These are phyloP conservation scores for Capsella bursapastoris DNA, from an alignment of 345 rosid species.

Conservation along the genomic window DNA sequence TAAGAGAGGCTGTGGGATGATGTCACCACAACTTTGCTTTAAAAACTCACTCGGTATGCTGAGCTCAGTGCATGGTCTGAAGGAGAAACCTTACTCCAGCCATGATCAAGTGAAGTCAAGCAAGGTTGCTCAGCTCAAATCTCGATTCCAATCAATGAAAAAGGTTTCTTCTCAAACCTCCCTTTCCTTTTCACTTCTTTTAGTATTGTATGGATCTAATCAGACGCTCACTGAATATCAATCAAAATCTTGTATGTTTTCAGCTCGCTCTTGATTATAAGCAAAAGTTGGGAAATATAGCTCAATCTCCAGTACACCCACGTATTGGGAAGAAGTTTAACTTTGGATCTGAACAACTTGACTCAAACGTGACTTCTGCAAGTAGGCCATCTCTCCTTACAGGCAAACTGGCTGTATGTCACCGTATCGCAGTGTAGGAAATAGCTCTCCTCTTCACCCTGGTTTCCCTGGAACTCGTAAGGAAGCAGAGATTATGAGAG, in stretches of 20 bases:
- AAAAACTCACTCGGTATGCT: conserved; percentile 64
- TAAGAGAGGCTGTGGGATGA: conserved; percentile 72
- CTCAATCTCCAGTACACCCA: conserved; percentile 54
- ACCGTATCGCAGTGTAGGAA: conserved; percentile 62
- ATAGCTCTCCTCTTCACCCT: conserved; percentile 64
- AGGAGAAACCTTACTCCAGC: conserved; percentile 49
- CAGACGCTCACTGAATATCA: conserved; percentile 21
- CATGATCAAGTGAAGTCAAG: conserved; percentile 46
- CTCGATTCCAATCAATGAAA: conserved; percentile 54
- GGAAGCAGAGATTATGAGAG: conserved; percentile 58
- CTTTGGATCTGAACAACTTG: conserved; percentile 52
- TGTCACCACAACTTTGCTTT: conserved; percentile 77
- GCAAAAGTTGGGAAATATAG: conserved; percentile 46
- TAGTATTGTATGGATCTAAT: conserved; percentile 4
- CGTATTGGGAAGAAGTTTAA: conserved; percentile 48
- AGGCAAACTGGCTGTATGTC: conserved; percentile 59
- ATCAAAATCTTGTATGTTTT: conserved; percentile 29
- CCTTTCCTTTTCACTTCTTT: conserved; percentile 26
- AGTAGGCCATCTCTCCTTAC: conserved; percentile 62
- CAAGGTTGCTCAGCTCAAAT: conserved; percentile 52
- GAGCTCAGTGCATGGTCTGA: conserved; percentile 70
- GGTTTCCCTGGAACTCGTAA: conserved; percentile 64
- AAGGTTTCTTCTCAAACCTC: conserved; percentile 53
- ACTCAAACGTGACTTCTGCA: conserved; percentile 34
- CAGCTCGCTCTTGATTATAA: conserved; percentile 56